phyloP scores from a whole-genome alignment of 805 yeast genomes.

The Metschnikowia sp. region DNA sequence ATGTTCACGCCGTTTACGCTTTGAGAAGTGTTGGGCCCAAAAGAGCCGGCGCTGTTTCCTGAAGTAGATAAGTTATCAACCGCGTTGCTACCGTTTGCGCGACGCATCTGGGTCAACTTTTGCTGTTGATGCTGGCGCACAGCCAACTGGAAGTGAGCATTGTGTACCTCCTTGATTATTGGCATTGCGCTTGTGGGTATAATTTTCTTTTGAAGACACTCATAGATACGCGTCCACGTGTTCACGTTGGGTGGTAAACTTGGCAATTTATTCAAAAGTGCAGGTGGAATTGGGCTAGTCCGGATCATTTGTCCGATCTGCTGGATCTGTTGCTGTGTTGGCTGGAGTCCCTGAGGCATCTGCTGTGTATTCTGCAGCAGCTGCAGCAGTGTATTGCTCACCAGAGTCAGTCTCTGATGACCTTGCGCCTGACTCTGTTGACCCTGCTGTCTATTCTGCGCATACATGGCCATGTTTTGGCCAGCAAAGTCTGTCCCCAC shows the following conservation, averaged over 20 bases:
- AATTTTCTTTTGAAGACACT: slow-evolving; percentile 54
- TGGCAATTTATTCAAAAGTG: slow-evolving; percentile 63
- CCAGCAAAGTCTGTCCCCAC: neutral
- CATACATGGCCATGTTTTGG: slow-evolving; percentile 9
- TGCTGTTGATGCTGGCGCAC: slow-evolving; percentile 49
- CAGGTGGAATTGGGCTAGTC: slow-evolving; percentile 69
- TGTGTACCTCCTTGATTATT: slow-evolving; percentile 62
- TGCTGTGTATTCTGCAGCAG: slow-evolving; percentile 4
- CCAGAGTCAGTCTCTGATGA: slow-evolving; percentile 2
- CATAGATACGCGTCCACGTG: slow-evolving; percentile 79
- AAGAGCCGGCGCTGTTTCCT: neutral
- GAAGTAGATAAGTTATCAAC: neutral
- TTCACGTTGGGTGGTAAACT: slow-evolving; percentile 72
- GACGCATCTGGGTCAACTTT: slow-evolving; percentile 21
- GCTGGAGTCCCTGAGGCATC: slow-evolving; percentile 11
- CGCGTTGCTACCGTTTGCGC: slow-evolving; percentile 6
- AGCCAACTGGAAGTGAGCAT: slow-evolving; percentile 59
- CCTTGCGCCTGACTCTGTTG: neutral
- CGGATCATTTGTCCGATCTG: slow-evolving; percentile 46
- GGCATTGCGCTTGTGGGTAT: slow-evolving; percentile 58
- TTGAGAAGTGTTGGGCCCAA: slow-evolving; percentile 6
- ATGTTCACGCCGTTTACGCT: slow-evolving; percentile 2
- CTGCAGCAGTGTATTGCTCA: slow-evolving; percentile 14
- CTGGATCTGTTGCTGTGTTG: slow-evolving; percentile 33
- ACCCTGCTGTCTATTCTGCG: slow-evolving; percentile 9